Conservation (phyloP, 179 eudicot species). For the Silene coronaria region DNA sequence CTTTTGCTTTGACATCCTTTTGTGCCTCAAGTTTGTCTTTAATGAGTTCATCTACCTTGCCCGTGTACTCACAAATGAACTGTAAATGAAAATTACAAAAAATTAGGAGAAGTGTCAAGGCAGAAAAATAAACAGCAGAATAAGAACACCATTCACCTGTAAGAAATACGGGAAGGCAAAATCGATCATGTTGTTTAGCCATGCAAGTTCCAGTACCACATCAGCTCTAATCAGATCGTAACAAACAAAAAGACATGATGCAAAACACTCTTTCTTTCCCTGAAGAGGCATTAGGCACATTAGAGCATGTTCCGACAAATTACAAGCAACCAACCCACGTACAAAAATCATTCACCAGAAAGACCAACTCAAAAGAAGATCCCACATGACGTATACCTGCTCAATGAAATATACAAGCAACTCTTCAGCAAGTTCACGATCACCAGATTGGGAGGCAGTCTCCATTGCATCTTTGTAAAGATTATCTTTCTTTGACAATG, state of each 20-base stretch:
- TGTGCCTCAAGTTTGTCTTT: too few species aligned
- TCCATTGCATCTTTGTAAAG: slow-evolving; percentile 90
- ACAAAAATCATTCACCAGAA: too few species aligned
- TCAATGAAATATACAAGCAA: slow-evolving; percentile 81
- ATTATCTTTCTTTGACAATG: slow-evolving; percentile 79
- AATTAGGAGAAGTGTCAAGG: too few species aligned
- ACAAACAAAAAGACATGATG: slow-evolving; percentile 47
- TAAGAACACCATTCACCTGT: slow-evolving; percentile 26
- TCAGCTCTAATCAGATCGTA: slow-evolving; percentile 48
- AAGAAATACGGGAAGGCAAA: slow-evolving; percentile 51
- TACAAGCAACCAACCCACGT: too few species aligned
- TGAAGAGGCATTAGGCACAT: slow-evolving; percentile 17
- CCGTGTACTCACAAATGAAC: too few species aligned
- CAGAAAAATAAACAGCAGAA: too few species aligned
- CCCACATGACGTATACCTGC: slow-evolving; percentile 39
- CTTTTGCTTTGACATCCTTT: too few species aligned
- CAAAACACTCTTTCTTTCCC: slow-evolving; percentile 58
- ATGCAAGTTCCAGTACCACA: slow-evolving; percentile 46
- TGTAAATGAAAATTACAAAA: too few species aligned
- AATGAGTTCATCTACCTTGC: too few species aligned
- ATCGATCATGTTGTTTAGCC: slow-evolving; percentile 52
- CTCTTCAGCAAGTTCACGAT: slow-evolving; percentile 90
- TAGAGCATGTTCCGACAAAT: too few species aligned
- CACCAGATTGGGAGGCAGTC: slow-evolving; percentile 90
- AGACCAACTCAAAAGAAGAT: too few species aligned